Evolutionary conservation across 1,284 basidiomycete genomes (phyloP).

Genomic region (Laetiporus sulphureus): DNA sequence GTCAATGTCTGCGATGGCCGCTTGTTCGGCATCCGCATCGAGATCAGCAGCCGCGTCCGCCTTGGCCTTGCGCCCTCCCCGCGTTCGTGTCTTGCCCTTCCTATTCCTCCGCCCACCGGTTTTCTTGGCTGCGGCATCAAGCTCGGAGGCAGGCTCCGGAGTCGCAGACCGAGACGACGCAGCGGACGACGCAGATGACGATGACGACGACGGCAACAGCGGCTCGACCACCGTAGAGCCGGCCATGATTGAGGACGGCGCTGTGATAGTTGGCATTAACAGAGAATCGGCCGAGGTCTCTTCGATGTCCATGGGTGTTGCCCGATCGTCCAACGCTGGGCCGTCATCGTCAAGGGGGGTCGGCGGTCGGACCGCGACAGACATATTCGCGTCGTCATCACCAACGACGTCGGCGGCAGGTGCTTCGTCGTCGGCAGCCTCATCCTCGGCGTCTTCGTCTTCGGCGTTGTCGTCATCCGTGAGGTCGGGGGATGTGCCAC

Average conservation of each 20-base stretch:
- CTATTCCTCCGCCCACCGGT: constrained; percentile 19
- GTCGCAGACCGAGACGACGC: constrained; percentile 40
- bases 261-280: constrained; percentile 35
- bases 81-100: constrained; percentile 17
- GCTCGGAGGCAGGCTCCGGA: constrained; percentile 24
- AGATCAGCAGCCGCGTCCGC: constrained; percentile 22
- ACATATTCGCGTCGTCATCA: constrained; percentile 12
- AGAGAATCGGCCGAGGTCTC: constrained; percentile 30
- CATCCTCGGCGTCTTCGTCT: constrained; percentile 19
- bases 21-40: constrained; percentile 27
- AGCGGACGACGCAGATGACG: constrained; percentile 28
- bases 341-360: constrained; percentile 5
- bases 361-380: constrained; percentile 1
- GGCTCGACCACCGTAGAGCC: constrained; percentile 36
- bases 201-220: too few species aligned
- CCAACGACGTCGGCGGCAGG: constrained; percentile 18
- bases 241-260: constrained; percentile 46
- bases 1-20: constrained; percentile 32
- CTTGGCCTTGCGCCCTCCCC: constrained; percentile 20
- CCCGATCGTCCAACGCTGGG: constrained; percentile 7
- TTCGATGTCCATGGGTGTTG: constrained; percentile 29
- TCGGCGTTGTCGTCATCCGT: constrained; percentile 20
- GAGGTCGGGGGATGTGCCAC: constrained; percentile 18
- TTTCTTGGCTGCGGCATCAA: constrained; percentile 24
- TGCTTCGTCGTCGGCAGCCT: constrained; percentile 25